Conservation (phyloP, 2,329 filamentous ascomycete genomes). For the Drechslerella dactyloides region DNA sequence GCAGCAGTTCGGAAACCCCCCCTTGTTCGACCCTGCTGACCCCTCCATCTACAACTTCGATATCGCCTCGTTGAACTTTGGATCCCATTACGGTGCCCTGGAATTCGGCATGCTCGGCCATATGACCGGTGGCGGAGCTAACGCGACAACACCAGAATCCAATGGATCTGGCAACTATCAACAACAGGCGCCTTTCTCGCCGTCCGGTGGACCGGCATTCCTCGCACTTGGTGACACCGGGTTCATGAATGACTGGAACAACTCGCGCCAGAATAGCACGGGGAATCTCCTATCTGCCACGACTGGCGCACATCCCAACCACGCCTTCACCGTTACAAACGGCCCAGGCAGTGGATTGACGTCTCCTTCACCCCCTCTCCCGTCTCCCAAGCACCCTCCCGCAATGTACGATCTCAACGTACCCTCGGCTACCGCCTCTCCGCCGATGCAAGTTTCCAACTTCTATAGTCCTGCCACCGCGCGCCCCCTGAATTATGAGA, state of each 20-base stretch:
- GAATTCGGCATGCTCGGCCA: slow-evolving; percentile 97
- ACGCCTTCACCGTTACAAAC: slow-evolving; percentile 46
- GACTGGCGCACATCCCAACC: slow-evolving; percentile 35
- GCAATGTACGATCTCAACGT: slow-evolving; percentile 46
- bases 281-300: slow-evolving; percentile 36
- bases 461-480: slow-evolving; percentile 45
- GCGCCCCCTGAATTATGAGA: slow-evolving; percentile 46
- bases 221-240: slow-evolving; percentile 45
- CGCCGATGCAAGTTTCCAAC: slow-evolving; percentile 54
- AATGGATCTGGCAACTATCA: slow-evolving; percentile 56
- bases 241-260: slow-evolving; percentile 41
- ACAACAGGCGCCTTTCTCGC: slow-evolving; percentile 43
- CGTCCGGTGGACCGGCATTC: slow-evolving; percentile 42
- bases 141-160: slow-evolving; percentile 73
- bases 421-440: slow-evolving; percentile 51
- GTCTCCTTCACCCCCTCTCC: slow-evolving; percentile 40
- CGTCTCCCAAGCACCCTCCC: slow-evolving; percentile 42
- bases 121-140: slow-evolving; percentile 89
- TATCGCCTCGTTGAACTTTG: slow-evolving; percentile 90
- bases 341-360: slow-evolving; percentile 48
- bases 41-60: slow-evolving; percentile 95
- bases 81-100: slow-evolving; percentile 91
- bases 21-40: slow-evolving; percentile 86
- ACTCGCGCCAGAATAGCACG: slow-evolving; percentile 42
- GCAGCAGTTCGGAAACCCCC: slow-evolving; percentile 62